Conservation (phyloP, 176 grass and related monocot genomes). For the Oryza officinalis region DNA sequence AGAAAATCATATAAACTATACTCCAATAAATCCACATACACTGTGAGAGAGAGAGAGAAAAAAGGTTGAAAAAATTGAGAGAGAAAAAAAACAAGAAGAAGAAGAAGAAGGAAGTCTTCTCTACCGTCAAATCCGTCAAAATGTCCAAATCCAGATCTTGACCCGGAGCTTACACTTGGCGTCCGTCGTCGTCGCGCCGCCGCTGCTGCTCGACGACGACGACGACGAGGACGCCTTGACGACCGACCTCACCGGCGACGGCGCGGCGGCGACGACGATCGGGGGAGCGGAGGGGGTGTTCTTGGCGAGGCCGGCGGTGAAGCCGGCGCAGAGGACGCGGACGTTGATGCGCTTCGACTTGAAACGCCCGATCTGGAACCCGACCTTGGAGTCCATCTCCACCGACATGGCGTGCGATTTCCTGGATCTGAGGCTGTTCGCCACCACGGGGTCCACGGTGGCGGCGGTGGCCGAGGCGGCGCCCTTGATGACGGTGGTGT, state of each 20-base stretch:
- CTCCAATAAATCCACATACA: constrained; percentile 69
- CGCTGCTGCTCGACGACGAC: background rate
- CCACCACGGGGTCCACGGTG: constrained; percentile 66
- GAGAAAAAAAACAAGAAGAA: background rate
- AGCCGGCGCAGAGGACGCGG: constrained; percentile 62
- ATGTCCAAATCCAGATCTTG: constrained; percentile 95
- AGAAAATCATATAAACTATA: constrained; percentile 58
- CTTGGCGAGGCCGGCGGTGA: constrained; percentile 53
- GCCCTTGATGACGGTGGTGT: constrained; percentile 73
- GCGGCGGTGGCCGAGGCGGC: constrained; percentile 30
- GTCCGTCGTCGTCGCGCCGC: constrained; percentile 29
- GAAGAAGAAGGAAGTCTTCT: constrained; percentile 23
- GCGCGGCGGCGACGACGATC: constrained; percentile 38
- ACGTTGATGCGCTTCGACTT: constrained; percentile 70
- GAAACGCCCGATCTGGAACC: constrained; percentile 79
- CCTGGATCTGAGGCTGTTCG: constrained; percentile 61
- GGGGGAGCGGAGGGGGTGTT: constrained; percentile 47
- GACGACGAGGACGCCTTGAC: background rate
- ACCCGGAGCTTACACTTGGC: constrained; percentile 84
- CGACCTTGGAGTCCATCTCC: constrained; percentile 75
- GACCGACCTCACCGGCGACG: constrained; percentile 27
- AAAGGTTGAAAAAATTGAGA: background rate
- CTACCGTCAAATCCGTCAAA: constrained; percentile 50
- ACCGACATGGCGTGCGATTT: constrained; percentile 54
- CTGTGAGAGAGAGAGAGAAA: constrained; percentile 33